phyloP scores from a whole-genome alignment of 2,329 filamentous ascomycete genomes.

The Botrytis fabae region DNA sequence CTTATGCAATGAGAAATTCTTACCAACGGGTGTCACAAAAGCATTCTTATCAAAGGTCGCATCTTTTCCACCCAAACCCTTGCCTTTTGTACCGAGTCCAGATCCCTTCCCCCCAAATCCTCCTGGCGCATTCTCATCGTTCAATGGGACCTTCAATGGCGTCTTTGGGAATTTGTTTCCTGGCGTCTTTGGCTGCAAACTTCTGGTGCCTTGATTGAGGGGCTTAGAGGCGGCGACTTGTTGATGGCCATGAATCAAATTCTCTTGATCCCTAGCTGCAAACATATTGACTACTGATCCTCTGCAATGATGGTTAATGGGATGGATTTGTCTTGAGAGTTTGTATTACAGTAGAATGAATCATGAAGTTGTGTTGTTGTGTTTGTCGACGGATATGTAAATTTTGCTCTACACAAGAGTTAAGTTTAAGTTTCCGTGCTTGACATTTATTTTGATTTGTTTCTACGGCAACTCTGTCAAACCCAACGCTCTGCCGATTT shows the following conservation, averaged over 20 bases:
- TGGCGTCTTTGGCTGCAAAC: slow-evolving; percentile 73
- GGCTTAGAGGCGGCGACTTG: slow-evolving; percentile 70
- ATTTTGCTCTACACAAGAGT: neutral
- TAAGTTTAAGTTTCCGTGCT: neutral
- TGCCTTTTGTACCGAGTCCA: slow-evolving; percentile 46
- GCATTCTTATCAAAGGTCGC: slow-evolving; percentile 56
- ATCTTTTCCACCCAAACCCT: slow-evolving; percentile 55
- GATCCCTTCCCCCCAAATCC: slow-evolving; percentile 58
- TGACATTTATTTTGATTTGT: slow-evolving; percentile 24
- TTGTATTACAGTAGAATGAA: slow-evolving; percentile 19
- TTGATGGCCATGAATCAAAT: slow-evolving; percentile 75
- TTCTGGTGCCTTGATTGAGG: slow-evolving; percentile 63
- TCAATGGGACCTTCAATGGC: slow-evolving; percentile 72
- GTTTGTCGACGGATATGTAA: neutral
- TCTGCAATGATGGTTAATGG: slow-evolving; percentile 18
- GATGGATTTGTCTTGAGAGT: neutral
- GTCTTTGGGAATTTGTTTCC: slow-evolving; percentile 77
- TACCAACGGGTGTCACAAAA: slow-evolving; percentile 80
- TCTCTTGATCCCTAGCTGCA: slow-evolving; percentile 83
- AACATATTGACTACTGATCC: slow-evolving; percentile 57
- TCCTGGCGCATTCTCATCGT: slow-evolving; percentile 79
- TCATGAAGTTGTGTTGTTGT: slow-evolving; percentile 9
- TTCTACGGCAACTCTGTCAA: slow-evolving; percentile 26
- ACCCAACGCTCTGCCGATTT: slow-evolving; percentile 12
- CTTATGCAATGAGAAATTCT: slow-evolving; percentile 42